A percentile compares a stretch with the other conserved stretches of the same genome.
Evolutionary conservation across 345 rosid species (phyloP).

Genomic region (Dovyalis caffra): DNA sequence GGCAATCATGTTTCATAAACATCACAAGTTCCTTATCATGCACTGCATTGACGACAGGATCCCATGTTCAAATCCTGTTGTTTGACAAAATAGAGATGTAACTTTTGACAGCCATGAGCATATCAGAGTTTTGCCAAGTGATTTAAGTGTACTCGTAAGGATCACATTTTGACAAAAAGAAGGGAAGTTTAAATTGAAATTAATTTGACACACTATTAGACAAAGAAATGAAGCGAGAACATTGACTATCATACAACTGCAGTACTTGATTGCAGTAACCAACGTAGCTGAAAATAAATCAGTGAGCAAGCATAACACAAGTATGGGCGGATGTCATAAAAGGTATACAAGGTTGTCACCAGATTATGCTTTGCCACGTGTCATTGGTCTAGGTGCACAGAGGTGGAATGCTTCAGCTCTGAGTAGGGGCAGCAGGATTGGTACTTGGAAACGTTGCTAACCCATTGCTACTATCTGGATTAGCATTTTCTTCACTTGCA

Average conservation of each 20-base stretch:
- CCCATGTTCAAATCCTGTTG: neutral
- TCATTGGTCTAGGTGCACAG: neutral
- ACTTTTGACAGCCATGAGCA: neutral
- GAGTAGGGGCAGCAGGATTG: constrained; percentile 81
- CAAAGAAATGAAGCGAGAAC: constrained; percentile 11
- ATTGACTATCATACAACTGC: constrained; percentile 30
- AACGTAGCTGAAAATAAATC: constrained; percentile 8
- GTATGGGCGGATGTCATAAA: constrained; percentile 5
- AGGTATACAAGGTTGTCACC: constrained; percentile 2
- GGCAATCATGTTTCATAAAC: too few relatives aligned
- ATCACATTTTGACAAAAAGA: neutral
- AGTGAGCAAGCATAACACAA: constrained; percentile 3
- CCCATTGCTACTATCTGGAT: constrained; percentile 49
- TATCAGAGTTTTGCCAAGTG: neutral
- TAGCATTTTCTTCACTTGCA: constrained; percentile 64
- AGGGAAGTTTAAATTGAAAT: neutral
- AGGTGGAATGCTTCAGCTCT: constrained; percentile 41
- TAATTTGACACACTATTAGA: constrained; percentile 16
- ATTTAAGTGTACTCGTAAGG: neutral
- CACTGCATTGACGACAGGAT: neutral
- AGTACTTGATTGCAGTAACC: constrained; percentile 16
- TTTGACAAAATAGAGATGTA: too few relatives aligned
- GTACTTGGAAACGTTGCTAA: constrained; percentile 44
- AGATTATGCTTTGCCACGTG: constrained; percentile 10
- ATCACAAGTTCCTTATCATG: too few relatives aligned